Conservation (phyloP, 1,284 basidiomycete genomes). For the Puccinia horiana region DNA sequence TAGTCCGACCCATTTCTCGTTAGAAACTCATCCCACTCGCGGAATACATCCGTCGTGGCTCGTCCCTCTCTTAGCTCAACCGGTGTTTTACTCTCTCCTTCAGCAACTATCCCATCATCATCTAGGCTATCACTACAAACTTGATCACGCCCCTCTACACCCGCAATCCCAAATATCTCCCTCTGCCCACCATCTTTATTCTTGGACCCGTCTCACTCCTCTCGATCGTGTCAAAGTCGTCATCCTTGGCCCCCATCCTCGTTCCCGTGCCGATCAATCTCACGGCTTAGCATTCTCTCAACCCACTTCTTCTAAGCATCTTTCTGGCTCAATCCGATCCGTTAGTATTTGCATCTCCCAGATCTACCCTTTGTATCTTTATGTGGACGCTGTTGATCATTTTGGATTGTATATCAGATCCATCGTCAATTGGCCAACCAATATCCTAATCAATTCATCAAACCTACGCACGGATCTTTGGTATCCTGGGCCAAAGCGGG, state of each 20-base stretch:
- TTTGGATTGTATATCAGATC: no score
- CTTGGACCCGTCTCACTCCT: slow-evolving; percentile 39
- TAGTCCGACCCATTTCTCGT: no score
- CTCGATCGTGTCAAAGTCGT: slow-evolving; percentile 44
- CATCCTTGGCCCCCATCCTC: slow-evolving; percentile 15
- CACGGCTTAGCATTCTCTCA: slow-evolving; percentile 47
- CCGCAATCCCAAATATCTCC: not conserved
- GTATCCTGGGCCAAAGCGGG: slow-evolving; percentile 34
- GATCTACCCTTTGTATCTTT: no score
- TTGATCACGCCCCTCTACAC: not conserved
- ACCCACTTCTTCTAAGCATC: not conserved
- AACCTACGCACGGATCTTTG: slow-evolving; percentile 28
- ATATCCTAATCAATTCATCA: slow-evolving; percentile 15
- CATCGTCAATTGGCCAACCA: slow-evolving; percentile 30
- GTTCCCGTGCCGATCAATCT: not conserved
- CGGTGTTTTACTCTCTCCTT: no score
- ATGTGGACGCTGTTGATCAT: no score
- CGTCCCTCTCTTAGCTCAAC: no score
- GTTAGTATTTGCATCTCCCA: slow-evolving; percentile 12
- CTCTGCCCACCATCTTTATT: not conserved
- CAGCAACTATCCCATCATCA: not conserved
- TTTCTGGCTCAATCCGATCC: slow-evolving; percentile 22
- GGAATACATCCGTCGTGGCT: no score
- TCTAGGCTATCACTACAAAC: slow-evolving; percentile 12
- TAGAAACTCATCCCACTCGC: no score